phyloP scores from a whole-genome alignment of 31 red algal genomes.

The Asparagopsis taxiformis region DNA sequence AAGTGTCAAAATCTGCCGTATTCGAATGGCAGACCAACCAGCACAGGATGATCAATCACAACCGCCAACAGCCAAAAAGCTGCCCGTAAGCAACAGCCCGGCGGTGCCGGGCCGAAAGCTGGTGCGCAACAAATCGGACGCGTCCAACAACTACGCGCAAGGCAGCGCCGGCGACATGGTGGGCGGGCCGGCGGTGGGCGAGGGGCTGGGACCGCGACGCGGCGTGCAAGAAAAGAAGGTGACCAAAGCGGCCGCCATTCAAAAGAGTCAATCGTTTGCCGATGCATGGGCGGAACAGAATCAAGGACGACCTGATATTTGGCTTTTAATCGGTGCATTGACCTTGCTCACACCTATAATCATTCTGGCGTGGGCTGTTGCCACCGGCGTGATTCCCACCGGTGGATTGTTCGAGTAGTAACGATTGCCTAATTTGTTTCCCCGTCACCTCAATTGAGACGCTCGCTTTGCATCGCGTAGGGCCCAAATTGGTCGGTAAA shows the following conservation, averaged over 20 bases:
- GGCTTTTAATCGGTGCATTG: constrained; percentile 53
- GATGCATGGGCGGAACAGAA: constrained; percentile 74
- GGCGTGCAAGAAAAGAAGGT: constrained; percentile 47
- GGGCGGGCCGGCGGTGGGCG: constrained; percentile 45
- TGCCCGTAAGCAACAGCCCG: constrained; percentile 35
- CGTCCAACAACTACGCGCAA: constrained; percentile 22
- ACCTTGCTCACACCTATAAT: constrained; percentile 45
- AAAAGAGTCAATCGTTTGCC: constrained; percentile 61
- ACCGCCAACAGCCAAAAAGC: constrained; percentile 9
- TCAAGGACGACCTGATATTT: constrained; percentile 40
- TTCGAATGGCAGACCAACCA: not conserved
- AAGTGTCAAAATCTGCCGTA: no score
- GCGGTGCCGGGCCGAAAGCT: constrained; percentile 25
- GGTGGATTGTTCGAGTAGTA: constrained; percentile 53
- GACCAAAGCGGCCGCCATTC: constrained; percentile 45
- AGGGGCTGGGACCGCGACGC: constrained; percentile 45
- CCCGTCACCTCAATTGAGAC: not conserved
- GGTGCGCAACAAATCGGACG: constrained; percentile 39
- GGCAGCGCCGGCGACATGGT: constrained; percentile 59
- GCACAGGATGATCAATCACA: not conserved
- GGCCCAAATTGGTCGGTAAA: not conserved
- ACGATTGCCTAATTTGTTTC: not conserved
- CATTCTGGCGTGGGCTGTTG: constrained; percentile 61
- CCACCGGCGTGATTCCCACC: constrained; percentile 60
- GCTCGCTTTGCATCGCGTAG: not conserved